A percentile compares a stretch with the other conserved stretches of the same genome.
phyloP scores from a whole-genome alignment of 805 yeast species.

The Sungouiella thailandica region DNA sequence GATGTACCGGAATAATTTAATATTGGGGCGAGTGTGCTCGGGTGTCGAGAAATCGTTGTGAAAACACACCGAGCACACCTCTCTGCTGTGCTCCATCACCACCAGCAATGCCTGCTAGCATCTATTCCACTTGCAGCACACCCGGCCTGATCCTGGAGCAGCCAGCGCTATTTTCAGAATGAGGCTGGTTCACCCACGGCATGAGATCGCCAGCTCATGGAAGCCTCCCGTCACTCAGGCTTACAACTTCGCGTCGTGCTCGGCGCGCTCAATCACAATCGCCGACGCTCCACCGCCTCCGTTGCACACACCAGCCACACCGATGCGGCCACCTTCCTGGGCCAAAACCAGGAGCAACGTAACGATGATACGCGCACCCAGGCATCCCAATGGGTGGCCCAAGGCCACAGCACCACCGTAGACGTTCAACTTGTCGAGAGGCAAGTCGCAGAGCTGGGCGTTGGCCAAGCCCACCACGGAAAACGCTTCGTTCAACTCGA shows the following conservation, averaged over 20 bases:
- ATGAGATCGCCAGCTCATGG: no score
- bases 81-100: no score
- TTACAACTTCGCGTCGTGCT: conserved; percentile 33
- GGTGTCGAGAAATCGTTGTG: no score
- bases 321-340: conserved; percentile 78
- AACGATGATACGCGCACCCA: conserved; percentile 92
- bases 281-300: conserved; percentile 99
- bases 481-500: conserved; percentile 97
- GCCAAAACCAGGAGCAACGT: conserved; percentile 74
- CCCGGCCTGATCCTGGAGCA: no score
- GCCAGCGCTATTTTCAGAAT: no score
- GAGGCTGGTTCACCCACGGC: no score
- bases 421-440: conserved; percentile 67
- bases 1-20: no score
- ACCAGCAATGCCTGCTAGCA: no score
- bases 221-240: no score
- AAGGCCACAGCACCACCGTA: conserved; percentile 96
- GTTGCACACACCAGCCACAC: conserved; percentile 95
- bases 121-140: no score
- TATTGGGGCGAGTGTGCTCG: no score
- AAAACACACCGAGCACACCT: no score
- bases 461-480: conserved; percentile 94
- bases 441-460: conserved; percentile 61
- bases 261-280: conserved; percentile 71
- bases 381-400: conserved; percentile 93